phyloP scores from a whole-genome alignment of 306 rosid species.

The Coriaria nepalensis region DNA sequence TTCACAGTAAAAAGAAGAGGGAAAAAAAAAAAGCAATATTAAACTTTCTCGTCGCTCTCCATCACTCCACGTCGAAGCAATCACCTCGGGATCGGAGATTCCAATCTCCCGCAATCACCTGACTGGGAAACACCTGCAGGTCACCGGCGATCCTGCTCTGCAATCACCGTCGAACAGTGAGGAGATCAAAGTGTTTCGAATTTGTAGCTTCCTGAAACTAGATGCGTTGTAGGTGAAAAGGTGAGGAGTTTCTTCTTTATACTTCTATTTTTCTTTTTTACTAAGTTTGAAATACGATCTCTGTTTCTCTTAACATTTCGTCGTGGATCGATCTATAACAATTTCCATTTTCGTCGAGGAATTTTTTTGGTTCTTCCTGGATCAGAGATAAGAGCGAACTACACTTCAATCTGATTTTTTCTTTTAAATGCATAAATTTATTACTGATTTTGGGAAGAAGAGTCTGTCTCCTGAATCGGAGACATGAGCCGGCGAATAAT shows the following conservation, averaged over 20 bases:
- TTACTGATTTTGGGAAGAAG: too few relatives aligned
- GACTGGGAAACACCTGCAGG: too few relatives aligned
- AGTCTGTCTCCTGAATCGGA: too few relatives aligned
- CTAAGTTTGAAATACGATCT: constrained; percentile 1
- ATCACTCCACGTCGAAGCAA: too few relatives aligned
- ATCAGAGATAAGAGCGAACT: too few relatives aligned
- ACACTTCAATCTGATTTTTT: too few relatives aligned
- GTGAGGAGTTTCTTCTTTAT: background rate
- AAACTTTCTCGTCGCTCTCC: background rate
- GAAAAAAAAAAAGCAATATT: constrained; percentile 4
- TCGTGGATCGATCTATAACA: background rate
- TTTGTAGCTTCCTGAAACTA: constrained; percentile 3
- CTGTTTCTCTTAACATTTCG: constrained; percentile 1
- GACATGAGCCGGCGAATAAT: too few relatives aligned
- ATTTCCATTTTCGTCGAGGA: too few relatives aligned
- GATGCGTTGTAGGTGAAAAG: background rate
- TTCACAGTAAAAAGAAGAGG: background rate
- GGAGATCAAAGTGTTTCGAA: constrained; percentile 2
- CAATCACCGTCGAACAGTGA: background rate
- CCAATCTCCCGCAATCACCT: too few relatives aligned
- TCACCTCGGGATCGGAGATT: too few relatives aligned
- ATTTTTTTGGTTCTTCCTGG: too few relatives aligned
- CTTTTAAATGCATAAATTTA: too few relatives aligned
- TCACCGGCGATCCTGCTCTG: background rate
- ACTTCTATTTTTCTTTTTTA: background rate